A percentile compares a stretch with the other conserved stretches of the same genome.
Conservation (phyloP, 495 filamentous ascomycete genomes). For the Parathielavia appendiculata region DNA sequence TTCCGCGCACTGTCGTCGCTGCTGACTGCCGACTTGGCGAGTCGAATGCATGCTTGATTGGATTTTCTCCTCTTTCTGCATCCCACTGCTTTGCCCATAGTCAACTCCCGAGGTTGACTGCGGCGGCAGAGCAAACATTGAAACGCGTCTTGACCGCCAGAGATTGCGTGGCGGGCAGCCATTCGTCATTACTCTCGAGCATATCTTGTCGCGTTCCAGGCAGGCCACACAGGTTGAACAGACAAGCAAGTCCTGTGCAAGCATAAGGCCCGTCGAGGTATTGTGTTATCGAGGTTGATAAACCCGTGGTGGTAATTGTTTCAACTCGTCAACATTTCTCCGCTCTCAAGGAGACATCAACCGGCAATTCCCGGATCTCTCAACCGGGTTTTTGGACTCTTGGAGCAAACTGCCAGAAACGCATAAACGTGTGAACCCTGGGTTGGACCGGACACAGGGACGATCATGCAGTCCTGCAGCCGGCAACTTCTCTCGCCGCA, state of each 20-base stretch:
- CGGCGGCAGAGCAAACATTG: neutral
- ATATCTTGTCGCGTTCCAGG: too few species aligned
- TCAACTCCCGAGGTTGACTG: too few species aligned
- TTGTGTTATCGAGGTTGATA: too few species aligned
- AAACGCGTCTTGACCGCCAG: neutral
- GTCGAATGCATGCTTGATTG: too few species aligned
- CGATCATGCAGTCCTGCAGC: constrained; percentile 24
- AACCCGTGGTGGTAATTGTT: neutral
- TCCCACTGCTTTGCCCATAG: too few species aligned
- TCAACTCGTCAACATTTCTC: neutral
- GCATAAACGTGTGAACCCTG: constrained; percentile 13
- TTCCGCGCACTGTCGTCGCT: too few species aligned
- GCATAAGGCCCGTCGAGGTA: too few species aligned
- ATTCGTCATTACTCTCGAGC: neutral
- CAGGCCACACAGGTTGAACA: too few species aligned
- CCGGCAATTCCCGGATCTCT: neutral
- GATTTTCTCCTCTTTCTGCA: too few species aligned
- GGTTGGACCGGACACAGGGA: constrained; percentile 9
- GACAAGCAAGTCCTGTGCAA: too few species aligned
- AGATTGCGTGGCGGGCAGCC: neutral
- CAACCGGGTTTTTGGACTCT: constrained; percentile 8
- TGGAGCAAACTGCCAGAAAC: neutral
- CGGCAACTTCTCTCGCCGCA: constrained; percentile 18
- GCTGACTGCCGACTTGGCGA: too few species aligned
- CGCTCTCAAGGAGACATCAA: neutral